These are phyloP conservation scores for Cyberlindnera lachancei DNA, from an alignment of 805 yeast species.

Conservation along the genomic window DNA sequence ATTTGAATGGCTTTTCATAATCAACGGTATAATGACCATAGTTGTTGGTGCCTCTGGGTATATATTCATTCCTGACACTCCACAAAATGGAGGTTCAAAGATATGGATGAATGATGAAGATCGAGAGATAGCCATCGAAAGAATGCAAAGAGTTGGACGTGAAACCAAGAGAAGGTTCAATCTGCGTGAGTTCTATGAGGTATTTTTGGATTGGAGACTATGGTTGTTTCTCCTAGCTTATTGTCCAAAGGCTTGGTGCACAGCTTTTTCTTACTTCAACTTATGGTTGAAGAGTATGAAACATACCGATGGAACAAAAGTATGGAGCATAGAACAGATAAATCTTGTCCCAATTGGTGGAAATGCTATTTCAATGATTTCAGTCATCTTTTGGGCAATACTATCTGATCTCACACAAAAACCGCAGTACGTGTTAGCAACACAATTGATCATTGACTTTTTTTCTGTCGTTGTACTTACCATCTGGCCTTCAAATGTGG, in stretches of 20 bases:
- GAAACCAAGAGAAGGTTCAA: slow-evolving; percentile 8
- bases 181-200: slow-evolving; percentile 2
- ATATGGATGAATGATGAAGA: slow-evolving; percentile 27
- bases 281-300: slow-evolving; percentile 12
- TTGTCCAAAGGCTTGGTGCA: slow-evolving; percentile 4
- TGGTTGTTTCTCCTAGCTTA: slow-evolving; percentile 12
- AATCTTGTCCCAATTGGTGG: slow-evolving; percentile 19
- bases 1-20: slow-evolving; percentile 14
- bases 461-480: slow-evolving; percentile 7
- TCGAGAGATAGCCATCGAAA: slow-evolving; percentile 21
- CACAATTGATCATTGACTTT: slow-evolving; percentile 3
- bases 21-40: no score
- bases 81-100: slow-evolving; percentile 20
- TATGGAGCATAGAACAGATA: slow-evolving; percentile 7
- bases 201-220: slow-evolving; percentile 7
- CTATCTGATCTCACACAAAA: slow-evolving; percentile 10
- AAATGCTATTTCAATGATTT: slow-evolving; percentile 9
- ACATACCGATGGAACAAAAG: slow-evolving; percentile 9
- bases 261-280: slow-evolving; percentile 10
- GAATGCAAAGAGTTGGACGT: slow-evolving; percentile 13
- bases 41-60: slow-evolving; percentile 27
- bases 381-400: slow-evolving; percentile 9
- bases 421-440: slow-evolving; percentile 3
- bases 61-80: slow-evolving; percentile 31
- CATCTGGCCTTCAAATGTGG: slow-evolving; percentile 7